These are phyloP conservation scores for Chrysopogon serrulatus DNA, from an alignment of 176 grass and related monocot genomes.

Conservation along the genomic window DNA sequence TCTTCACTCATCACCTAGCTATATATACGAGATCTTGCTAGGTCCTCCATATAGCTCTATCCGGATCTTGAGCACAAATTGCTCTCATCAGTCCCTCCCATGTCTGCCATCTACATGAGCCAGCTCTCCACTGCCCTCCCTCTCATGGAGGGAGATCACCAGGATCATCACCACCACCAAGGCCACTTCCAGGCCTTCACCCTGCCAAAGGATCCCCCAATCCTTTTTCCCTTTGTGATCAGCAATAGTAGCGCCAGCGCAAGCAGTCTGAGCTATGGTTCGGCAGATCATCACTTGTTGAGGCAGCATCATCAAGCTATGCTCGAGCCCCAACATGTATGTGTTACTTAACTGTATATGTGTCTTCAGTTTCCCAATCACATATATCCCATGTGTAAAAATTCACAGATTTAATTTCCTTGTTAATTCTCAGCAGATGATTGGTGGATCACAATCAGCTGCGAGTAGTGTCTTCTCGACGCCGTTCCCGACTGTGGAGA, in stretches of 20 bases:
- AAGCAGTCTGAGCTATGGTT: slow-evolving; percentile 33
- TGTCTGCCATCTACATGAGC: slow-evolving; percentile 79
- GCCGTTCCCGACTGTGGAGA: slow-evolving; percentile 46
- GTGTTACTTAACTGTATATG: neutral
- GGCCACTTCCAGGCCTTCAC: slow-evolving; percentile 60
- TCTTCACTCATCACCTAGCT: slow-evolving; percentile 12
- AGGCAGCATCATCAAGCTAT: slow-evolving; percentile 40
- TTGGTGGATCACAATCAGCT: slow-evolving; percentile 41
- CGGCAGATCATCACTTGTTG: slow-evolving; percentile 34
- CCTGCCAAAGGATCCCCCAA: slow-evolving; percentile 41
- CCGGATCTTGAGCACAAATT: slow-evolving; percentile 1
- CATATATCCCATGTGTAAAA: neutral
- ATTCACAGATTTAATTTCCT: neutral
- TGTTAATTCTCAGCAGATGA: slow-evolving; percentile 27
- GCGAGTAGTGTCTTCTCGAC: neutral
- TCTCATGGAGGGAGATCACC: slow-evolving; percentile 65
- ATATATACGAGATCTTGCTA: neutral
- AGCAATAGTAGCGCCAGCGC: slow-evolving; percentile 32
- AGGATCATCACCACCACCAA: slow-evolving; percentile 45
- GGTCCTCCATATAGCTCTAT: neutral
- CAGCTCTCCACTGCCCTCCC: slow-evolving; percentile 57
- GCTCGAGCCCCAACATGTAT: slow-evolving; percentile 35
- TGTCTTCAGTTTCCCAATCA: neutral
- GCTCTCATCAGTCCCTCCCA: slow-evolving; percentile 7
- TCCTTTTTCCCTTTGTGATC: slow-evolving; percentile 64